Evolutionary conservation across 495 filamentous ascomycete species (phyloP).

Genomic region (Articulospora tetracladia): DNA sequence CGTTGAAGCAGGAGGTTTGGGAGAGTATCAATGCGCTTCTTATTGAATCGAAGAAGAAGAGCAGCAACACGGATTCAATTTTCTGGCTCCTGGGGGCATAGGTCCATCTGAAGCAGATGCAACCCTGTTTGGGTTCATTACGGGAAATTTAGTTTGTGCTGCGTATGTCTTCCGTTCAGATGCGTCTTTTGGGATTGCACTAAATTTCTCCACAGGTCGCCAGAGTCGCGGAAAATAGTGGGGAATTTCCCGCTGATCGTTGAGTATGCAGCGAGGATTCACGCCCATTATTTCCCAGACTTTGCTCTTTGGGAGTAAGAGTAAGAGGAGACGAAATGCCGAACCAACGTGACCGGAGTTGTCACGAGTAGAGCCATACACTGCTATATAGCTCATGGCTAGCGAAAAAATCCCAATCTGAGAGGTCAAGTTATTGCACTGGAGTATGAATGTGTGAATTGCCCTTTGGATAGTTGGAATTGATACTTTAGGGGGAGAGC

Average conservation of each 20-base stretch:
- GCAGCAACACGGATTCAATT: constrained; percentile 21
- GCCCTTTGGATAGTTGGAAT: too few relatives aligned
- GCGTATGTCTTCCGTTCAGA: constrained; percentile 42
- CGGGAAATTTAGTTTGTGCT: constrained; percentile 40
- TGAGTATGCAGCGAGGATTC: constrained; percentile 56
- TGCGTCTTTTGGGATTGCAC: background rate
- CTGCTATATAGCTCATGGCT: too few relatives aligned
- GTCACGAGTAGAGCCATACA: too few relatives aligned
- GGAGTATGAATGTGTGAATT: too few relatives aligned
- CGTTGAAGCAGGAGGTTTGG: constrained; percentile 49
- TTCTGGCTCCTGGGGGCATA: constrained; percentile 58
- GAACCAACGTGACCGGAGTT: too few relatives aligned
- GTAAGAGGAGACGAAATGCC: too few relatives aligned
- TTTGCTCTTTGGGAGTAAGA: constrained; percentile 39
- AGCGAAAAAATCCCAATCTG: too few relatives aligned
- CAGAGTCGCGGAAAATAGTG: constrained; percentile 40
- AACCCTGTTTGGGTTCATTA: constrained; percentile 53
- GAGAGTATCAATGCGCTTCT: constrained; percentile 40
- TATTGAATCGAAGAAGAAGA: constrained; percentile 5
- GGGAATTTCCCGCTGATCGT: constrained; percentile 42
- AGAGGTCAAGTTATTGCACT: too few relatives aligned
- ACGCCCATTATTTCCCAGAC: constrained; percentile 55
- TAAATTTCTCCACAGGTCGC: constrained; percentile 33
- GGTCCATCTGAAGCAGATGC: constrained; percentile 55
- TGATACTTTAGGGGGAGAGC: too few relatives aligned